Evolutionary conservation across 768 basidiomycete species (phyloP).

Genomic region (Boletus eberwhitei): DNA sequence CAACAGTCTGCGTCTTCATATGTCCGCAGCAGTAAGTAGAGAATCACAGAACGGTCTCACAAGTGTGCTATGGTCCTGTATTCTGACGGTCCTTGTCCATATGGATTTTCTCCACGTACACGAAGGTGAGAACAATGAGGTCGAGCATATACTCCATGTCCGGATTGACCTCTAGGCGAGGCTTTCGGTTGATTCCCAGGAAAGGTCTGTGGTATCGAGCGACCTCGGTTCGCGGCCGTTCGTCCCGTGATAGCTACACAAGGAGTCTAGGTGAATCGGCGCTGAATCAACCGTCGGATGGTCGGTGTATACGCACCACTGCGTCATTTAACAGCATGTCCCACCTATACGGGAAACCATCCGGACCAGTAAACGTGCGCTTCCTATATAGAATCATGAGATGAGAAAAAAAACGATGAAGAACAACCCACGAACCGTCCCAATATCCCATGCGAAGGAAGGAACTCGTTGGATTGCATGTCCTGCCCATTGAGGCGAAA

Average conservation of each 20-base stretch:
- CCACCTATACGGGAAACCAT: constrained; percentile 36
- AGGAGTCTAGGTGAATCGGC: background rate
- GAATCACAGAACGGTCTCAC: background rate
- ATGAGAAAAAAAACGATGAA: background rate
- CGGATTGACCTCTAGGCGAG: constrained; percentile 20
- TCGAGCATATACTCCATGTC: constrained; percentile 25
- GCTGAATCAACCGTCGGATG: background rate
- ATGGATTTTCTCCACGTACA: constrained; percentile 33
- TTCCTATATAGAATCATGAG: constrained; percentile 8
- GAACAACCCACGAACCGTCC: constrained; percentile 18
- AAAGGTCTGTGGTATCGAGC: constrained; percentile 20
- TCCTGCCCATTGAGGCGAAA: constrained; percentile 29
- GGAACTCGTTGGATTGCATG: constrained; percentile 24
- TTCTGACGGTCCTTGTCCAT: constrained; percentile 21
- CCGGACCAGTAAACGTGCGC: constrained; percentile 33
- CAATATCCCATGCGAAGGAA: constrained; percentile 20
- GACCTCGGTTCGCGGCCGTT: constrained; percentile 11
- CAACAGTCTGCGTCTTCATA: background rate
- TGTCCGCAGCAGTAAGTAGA: background rate
- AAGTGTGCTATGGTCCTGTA: background rate
- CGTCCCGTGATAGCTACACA: constrained; percentile 21
- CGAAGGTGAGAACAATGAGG: constrained; percentile 28
- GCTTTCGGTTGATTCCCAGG: constrained; percentile 18
- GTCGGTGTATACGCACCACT: constrained; percentile 11
- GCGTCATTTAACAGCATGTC: constrained; percentile 11